Evolutionary conservation across 2,329 filamentous ascomycete species (phyloP).

Genomic region (Hymenoscyphus fructigenus): DNA sequence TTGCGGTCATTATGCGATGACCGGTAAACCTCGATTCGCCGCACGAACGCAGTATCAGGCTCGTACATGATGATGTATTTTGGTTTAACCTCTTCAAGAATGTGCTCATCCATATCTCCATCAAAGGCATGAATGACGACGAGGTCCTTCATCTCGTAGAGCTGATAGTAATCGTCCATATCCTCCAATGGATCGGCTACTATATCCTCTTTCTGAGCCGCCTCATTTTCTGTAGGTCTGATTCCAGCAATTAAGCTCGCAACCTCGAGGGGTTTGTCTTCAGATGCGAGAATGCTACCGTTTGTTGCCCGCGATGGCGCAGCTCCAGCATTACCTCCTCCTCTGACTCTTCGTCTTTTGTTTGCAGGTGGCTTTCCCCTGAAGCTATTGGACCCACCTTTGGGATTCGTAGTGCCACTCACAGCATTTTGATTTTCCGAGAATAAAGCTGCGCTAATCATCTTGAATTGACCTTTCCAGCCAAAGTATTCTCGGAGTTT

Average conservation of each 20-base stretch:
- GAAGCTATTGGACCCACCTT: slow-evolving; percentile 43
- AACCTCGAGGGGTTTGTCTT: slow-evolving; percentile 81
- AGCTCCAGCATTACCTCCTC: slow-evolving; percentile 64
- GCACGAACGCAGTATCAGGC: slow-evolving; percentile 90
- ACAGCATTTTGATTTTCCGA: slow-evolving; percentile 76
- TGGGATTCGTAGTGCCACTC: slow-evolving; percentile 61
- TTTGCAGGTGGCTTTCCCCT: slow-evolving; percentile 69
- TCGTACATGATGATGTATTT: slow-evolving; percentile 99
- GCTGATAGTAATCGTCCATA: slow-evolving; percentile 88
- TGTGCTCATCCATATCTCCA: slow-evolving; percentile 90
- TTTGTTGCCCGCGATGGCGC: slow-evolving; percentile 65
- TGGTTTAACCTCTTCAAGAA: slow-evolving; percentile 92
- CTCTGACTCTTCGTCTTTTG: slow-evolving; percentile 81
- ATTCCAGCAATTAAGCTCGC: slow-evolving; percentile 80
- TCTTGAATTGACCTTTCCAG: slow-evolving; percentile 89
- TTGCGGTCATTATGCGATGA: slow-evolving; percentile 89
- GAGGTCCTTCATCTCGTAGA: slow-evolving; percentile 88
- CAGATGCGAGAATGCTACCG: slow-evolving; percentile 72
- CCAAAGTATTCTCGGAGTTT: slow-evolving; percentile 82
- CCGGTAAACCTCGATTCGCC: slow-evolving; percentile 90
- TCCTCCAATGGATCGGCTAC: slow-evolving; percentile 78
- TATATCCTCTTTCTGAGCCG: slow-evolving; percentile 73
- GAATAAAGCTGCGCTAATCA: slow-evolving; percentile 77
- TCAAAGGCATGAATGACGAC: slow-evolving; percentile 91
- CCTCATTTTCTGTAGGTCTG: slow-evolving; percentile 74